Base-by-base conservation (phyloP, 305 asterid genomes). In the Fraxinus sp. region DNA sequence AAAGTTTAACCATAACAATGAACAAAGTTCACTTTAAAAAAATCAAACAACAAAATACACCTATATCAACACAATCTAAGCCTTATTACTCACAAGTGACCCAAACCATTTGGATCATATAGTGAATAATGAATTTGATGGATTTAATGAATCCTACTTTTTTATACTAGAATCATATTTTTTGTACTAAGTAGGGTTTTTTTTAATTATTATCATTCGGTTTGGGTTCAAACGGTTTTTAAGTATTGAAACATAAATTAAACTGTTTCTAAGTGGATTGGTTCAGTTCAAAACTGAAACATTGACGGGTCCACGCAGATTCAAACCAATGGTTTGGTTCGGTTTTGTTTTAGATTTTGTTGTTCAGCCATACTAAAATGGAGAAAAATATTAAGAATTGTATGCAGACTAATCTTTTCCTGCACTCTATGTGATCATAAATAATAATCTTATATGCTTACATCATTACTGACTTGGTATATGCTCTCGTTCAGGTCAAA, bases 401-500 rank as follows among this genome's bases (percentile, higher is more conserved):
- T 24, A 10, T 64, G 55, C 52, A 41, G 62, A 46, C 14, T 83
- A 11, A 28, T 49, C 14, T 75, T 64, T 64, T 33, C 33, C 79
- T 77, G 64, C 66, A 20, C 49, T 77, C 11, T 59, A 9, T 7
- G 32, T 20, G 32, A 62, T 62, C 71, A 22, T 20, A 22, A 52
- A 59, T 82, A 55, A 43, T 46, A 80, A 30, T 20, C 32, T 20
- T 78, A 3, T 77, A 28, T 70, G 37, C 74, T 41, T 5, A 33
- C 82, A 36, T 80, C 59, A 28, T 80, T 77, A 74, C 75, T 87
- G 70, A 84, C 49, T 82, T 62, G 79, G 80, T 22, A 24, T 62
- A 62, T 81, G 83, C 87, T 83, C 62, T 77, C 28, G 7, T 88
- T 68, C 92, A 97, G 99, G 98, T 97, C 78, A 97, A 97, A 87